Evolutionary conservation across 345 rosid genomes (phyloP).

Genomic region (Corchorus olitorius): DNA sequence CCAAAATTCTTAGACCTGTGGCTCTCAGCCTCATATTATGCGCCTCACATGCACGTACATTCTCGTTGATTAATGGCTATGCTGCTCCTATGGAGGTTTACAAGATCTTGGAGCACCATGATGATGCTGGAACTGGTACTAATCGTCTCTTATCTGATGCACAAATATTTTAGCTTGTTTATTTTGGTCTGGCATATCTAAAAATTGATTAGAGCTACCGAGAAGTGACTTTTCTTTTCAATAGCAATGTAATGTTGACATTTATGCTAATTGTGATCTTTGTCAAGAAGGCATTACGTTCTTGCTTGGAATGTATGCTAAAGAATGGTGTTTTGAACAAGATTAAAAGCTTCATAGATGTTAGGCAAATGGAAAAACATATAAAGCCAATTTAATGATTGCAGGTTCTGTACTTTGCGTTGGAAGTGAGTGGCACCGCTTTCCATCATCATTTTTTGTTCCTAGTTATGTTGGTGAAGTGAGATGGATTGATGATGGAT

Average conservation of each 20-base stretch:
- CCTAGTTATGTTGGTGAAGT: constrained; percentile 72
- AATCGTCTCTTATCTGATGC: background rate
- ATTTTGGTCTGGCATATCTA: background rate
- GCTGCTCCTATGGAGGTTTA: constrained; percentile 80
- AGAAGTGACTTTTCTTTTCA: background rate
- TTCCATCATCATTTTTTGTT: constrained; percentile 88
- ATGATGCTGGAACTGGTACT: constrained; percentile 73
- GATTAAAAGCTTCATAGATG: background rate
- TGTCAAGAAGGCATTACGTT: background rate
- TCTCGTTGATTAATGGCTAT: constrained; percentile 84
- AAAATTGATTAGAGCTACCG: background rate
- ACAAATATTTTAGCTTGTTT: background rate
- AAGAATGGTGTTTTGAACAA: background rate
- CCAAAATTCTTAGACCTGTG: constrained; percentile 70
- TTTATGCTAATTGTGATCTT: background rate
- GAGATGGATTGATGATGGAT: constrained; percentile 94
- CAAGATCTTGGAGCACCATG: constrained; percentile 90
- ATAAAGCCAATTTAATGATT: background rate
- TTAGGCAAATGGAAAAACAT: background rate
- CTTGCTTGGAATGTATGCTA: background rate
- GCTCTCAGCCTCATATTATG: constrained; percentile 75
- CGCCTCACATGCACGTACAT: constrained; percentile 88
- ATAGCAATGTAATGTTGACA: background rate
- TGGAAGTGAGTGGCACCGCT: constrained; percentile 99
- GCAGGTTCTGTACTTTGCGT: constrained; percentile 90